Evolutionary conservation across 768 basidiomycete genomes (phyloP), one percentile per base, ranked within the genome.

Genomic region (Rossbeevera mucosa): DNA sequence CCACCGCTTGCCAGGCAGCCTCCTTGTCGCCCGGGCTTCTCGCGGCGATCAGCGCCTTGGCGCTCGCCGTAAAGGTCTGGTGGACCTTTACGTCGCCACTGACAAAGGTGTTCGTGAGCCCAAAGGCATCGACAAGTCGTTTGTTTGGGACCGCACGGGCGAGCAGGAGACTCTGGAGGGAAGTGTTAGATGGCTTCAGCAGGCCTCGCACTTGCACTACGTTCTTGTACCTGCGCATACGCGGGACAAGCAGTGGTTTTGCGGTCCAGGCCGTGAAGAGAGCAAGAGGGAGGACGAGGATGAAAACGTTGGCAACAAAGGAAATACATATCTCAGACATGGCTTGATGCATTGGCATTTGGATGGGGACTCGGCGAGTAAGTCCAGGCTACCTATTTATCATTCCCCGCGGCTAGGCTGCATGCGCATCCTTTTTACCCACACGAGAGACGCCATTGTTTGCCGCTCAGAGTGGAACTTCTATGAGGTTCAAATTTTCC

Each of bases 51-150:
- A 69, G 51, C 7, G 48, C 44, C 52, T 62, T 67, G 25, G 66
- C 66, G 6, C 20, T 47, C 7, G 47, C 46, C 5, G 58, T 59
- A n/a, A 70, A 70, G 0, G 41, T 20, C 25, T 52, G 59, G 53
- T 82, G 66, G 0, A 68, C 38, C 22, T 54, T 53, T 0, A 53
- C 12, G 4, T 77, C 69, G 0, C 48, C 30, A 38, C 72, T 76
- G 24, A 83, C 81, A 36, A 84, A 84, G 0, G 82, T 80, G 44
- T 76, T 84, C 0, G 76, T 72, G 9, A 71, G 26, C 0, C 57
- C 59, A 6, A 69, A 69, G 0, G 70, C 68, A 3, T 58, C 45
- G 0, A 67, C 53, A 0, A 69, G 65, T 0, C 69, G 55, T 30
- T 60, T 22, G 5, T 68, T 68, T 0, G 67, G 67, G 0, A 13